Conservation (phyloP, 148 eudicot species). For the Cornus kousa region DNA sequence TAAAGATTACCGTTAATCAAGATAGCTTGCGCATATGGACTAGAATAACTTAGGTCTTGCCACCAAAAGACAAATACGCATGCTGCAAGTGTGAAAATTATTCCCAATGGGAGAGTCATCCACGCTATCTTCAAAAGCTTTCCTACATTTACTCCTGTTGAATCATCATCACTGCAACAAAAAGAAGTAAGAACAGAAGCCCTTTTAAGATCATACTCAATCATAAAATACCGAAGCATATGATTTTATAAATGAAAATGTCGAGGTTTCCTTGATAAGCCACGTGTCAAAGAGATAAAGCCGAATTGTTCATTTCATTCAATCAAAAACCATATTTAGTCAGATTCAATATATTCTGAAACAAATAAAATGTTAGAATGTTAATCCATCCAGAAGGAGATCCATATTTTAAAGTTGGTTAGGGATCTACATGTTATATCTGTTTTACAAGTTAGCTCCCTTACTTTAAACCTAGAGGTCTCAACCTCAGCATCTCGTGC, state of each 20-base stretch:
- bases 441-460: not conserved
- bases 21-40: constrained; percentile 80
- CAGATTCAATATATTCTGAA: not conserved
- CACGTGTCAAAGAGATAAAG: not conserved
- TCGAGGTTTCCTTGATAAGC: not conserved
- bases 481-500: not conserved
- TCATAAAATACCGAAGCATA: not conserved
- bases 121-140: constrained; percentile 85
- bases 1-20: constrained; percentile 69
- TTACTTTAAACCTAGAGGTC: not conserved
- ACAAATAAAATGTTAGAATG: not conserved
- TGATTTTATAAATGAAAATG: not conserved
- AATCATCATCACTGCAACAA: constrained; percentile 62
- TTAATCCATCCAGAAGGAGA: not conserved
- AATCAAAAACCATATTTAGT: not conserved
- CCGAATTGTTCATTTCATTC: not conserved
- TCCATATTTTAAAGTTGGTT: not conserved
- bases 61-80: constrained; percentile 81
- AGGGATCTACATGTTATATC: not conserved
- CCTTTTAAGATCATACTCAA: not conserved
- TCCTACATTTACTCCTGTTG: constrained; percentile 47
- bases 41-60: constrained; percentile 73
- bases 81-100: constrained; percentile 54
- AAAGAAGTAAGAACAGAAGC: not conserved
- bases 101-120: constrained; percentile 83